These are phyloP conservation scores for Endoconidiophora laricicola DNA, from an alignment of 2,329 filamentous ascomycete genomes.

Conservation along the genomic window DNA sequence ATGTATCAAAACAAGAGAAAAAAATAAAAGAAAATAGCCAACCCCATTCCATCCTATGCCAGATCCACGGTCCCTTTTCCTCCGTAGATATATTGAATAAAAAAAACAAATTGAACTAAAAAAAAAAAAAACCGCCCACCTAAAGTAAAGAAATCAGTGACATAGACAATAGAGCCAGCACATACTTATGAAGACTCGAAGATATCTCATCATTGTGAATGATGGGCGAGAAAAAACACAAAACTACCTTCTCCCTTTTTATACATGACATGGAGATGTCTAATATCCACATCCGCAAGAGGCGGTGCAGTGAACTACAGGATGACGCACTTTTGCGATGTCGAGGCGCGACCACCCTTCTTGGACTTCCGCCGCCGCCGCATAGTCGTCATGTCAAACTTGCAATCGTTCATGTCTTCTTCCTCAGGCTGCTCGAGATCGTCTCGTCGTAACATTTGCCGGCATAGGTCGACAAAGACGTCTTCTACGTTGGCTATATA, in stretches of 20 bases:
- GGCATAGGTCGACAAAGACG: constrained; percentile 69
- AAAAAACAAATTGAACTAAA: too few species aligned
- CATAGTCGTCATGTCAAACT: constrained; percentile 22
- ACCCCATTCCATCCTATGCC: not conserved
- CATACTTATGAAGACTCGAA: too few species aligned
- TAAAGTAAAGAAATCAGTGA: too few species aligned
- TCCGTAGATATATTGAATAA: too few species aligned
- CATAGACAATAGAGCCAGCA: too few species aligned
- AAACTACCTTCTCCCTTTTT: not conserved
- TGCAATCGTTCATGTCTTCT: constrained; percentile 25
- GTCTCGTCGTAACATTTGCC: constrained; percentile 66
- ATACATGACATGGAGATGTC: not conserved
- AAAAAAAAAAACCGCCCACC: too few species aligned
- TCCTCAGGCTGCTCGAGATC: constrained; percentile 26
- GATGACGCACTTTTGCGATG: constrained; percentile 17
- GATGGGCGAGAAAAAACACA: not conserved
- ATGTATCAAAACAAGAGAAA: not conserved
- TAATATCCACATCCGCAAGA: not conserved
- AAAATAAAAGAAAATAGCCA: not conserved
- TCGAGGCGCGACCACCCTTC: constrained; percentile 16
- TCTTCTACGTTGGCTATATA: constrained; percentile 65
- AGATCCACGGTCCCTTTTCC: not conserved
- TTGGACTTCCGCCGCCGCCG: constrained; percentile 20
- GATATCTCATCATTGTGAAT: too few species aligned
- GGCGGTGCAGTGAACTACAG: constrained; percentile 5